Base-by-base conservation (phyloP, 1,139 yeast genomes). In the Suhomyces bolitotheri region DNA sequence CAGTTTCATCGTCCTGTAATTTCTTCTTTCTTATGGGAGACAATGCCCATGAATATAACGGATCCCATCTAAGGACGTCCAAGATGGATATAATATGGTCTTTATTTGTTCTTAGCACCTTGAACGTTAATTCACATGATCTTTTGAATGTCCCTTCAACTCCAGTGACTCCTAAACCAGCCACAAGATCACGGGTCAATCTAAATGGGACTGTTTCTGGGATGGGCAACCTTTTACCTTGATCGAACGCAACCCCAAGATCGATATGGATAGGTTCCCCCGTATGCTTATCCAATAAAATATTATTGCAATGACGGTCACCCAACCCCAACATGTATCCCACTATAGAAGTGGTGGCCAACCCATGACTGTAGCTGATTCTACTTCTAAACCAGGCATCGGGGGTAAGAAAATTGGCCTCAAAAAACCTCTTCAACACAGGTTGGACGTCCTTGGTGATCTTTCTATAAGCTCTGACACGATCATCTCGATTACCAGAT, bases 251-350 rank as follows among this genome's bases (percentile, higher is more conserved):
- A 36, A 92, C 92, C 0, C 98, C 99, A 22, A 94, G 66, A 57
- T 94, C 99, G 50, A 94, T 94, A 57, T 94, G 98, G 19, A 94
- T 81, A 0, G 96, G 95, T 47, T 90, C 97, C 0, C 98, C 98
- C 0, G 86, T 73, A 11, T 55, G 55, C 34, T 72, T 69, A 55
- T 94, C 97, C n/a, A 94, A 55, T 39, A 94, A 61, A 27, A 94
- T 83, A 55, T 94, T 94, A 56, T 88, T 88, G 53, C 95, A 78
- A 59, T 94, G 99, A 16, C 99, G 70, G 56, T 94, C 99, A 2
- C 99, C 99, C 9, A 94, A 69, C 0, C 99, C 99, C 21, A 94
- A 64, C 8, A 90, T 71, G 55, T 86, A 74, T 0, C 98, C 98
- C 14, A 89, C 81, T 34, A 94, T 85, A 1, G 97, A 89, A 2